Base-by-base conservation (phyloP, 2,329 filamentous ascomycete genomes). In the Talaromyces sp. region DNA sequence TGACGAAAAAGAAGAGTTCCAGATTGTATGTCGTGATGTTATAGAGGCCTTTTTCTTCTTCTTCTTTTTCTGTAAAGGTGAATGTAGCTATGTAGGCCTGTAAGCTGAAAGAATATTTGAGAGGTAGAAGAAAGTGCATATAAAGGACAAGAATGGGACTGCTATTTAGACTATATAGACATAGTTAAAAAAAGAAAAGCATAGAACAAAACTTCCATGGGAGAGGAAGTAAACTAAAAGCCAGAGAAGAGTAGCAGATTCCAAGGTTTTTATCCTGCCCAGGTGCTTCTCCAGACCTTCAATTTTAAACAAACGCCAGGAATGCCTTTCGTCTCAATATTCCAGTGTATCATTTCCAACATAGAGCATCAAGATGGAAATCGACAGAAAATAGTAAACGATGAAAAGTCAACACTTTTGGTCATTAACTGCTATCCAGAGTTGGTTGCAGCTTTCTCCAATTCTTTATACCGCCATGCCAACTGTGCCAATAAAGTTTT, bases 401-500 rank as follows among this genome's bases (percentile, higher is more conserved):
- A 16, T 19, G 40, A 46, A 40, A 30, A 27, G 51, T 45, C 17
- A 30, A 20, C 40, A 54, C 36, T 55, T 53, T 55, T 54, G 22
- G n/a, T 10, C 17, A n/a, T 27, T n/a, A 17, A 32, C 24, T 24
- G 29, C 47, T 49, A 60, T 46, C 51, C 46, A 41, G 54, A 57
- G 9, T 58, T 62, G 40, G 67, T 69, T 16, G 69, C 70, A 10
- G 64, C 40, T 39, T 70, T 64, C 51, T 72, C 70, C 53, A 71
- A 45, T 7, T 61, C 54, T 29, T 68, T 70, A 45, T 68, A 72
- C 46, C 68, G 60, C 70, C 70, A 72, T 41, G 66, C 67, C 29
- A 66, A 70, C 46, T 71, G 69, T 32, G 65, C 63, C 52, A 72
- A 46, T 41, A 70, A 65, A 27, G 65, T 68, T 55, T 61, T 66